These are phyloP conservation scores for Phialophora verrucosa DNA, from an alignment of 2,329 filamentous ascomycete species.

Conservation along the genomic window DNA sequence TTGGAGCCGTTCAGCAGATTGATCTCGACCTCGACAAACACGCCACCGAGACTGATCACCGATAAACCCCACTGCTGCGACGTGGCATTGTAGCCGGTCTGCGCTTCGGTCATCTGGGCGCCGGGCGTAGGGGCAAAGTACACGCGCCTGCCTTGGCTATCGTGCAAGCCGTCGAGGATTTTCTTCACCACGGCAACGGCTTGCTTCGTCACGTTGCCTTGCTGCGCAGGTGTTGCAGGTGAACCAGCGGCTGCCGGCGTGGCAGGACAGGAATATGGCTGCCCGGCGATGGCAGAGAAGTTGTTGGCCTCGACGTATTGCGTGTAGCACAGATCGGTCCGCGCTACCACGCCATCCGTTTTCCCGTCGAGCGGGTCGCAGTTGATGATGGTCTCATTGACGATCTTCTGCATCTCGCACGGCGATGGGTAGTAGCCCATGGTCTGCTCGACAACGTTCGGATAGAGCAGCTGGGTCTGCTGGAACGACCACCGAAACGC, in stretches of 20 bases:
- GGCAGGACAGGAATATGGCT: slow-evolving; percentile 51
- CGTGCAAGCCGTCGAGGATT: slow-evolving; percentile 50
- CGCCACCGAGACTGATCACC: slow-evolving; percentile 45
- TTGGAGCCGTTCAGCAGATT: slow-evolving; percentile 40
- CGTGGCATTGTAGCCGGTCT: slow-evolving; percentile 40
- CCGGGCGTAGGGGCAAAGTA: slow-evolving; percentile 47
- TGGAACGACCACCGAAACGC: slow-evolving; percentile 54
- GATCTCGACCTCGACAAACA: slow-evolving; percentile 35
- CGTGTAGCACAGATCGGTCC: slow-evolving; percentile 56
- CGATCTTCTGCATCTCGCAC: slow-evolving; percentile 58
- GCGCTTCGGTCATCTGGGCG: slow-evolving; percentile 40
- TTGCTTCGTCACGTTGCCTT: slow-evolving; percentile 41
- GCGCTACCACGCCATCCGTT: slow-evolving; percentile 60
- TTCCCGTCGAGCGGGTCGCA: slow-evolving; percentile 63
- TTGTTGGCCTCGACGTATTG: slow-evolving; percentile 47
- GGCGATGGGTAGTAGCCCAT: slow-evolving; percentile 51
- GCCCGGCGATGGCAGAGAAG: slow-evolving; percentile 54
- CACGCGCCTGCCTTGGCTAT: slow-evolving; percentile 48
- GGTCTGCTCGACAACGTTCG: slow-evolving; percentile 48
- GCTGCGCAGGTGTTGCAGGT: slow-evolving; percentile 40
- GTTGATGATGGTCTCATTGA: slow-evolving; percentile 60
- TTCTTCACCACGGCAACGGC: slow-evolving; percentile 45
- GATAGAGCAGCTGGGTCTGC: slow-evolving; percentile 52
- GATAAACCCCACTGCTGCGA: slow-evolving; percentile 42
- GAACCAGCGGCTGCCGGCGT: slow-evolving; percentile 19